Evolutionary conservation across 768 basidiomycete genomes (phyloP), one percentile per base, ranked within the genome.

Genomic region (Podaxis mareebaensis): DNA sequence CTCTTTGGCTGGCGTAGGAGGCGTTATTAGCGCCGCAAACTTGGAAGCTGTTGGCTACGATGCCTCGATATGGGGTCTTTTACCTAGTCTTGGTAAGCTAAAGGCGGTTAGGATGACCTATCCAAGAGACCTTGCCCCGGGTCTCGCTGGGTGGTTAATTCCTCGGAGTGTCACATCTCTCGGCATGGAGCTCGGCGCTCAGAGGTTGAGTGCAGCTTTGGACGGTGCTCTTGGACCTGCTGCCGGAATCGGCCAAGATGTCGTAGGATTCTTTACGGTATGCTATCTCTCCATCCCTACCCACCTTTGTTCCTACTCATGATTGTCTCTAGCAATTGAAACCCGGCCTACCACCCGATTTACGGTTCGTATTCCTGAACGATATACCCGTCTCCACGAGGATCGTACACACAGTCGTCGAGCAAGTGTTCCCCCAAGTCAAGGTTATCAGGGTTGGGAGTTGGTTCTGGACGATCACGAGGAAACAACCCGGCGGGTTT

Each of bases 21-120:
- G 78, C 83, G 12, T 90, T 86, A 88, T 87, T 87, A 7, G 85
- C 87, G 8, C 75, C 88, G 65, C 64, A 4, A 73, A 78, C 22
- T 82, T 84, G 66, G 77, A 76, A 64, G 77, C 80, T 6, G 78
- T 87, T 10, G 90, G 90, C 28, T 90, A 88, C 66, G 86, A 90
- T 65, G 86, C 89, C 0, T 82, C 85, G 0, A 78, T 85, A 6
- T 91, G 88, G 89, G 89, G 89, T 10, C 85, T 90, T 7, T 75
- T 92, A 10, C 89, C 89, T 0, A 81, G 81, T 4, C 72, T 92
- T 26, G 72, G 75, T 17, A 77, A 77, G 12, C 71, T 92, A 56
- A 79, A 74, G n/a, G 80, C 78, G 42, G 70, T 91, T 60, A 80
- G 77, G 57, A 87, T 90, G 59, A 84, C 84, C 4, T 84, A 90